Evolutionary conservation across 352 stramenopile species (phyloP).

Genomic region (Phytophthora cryptogea): DNA sequence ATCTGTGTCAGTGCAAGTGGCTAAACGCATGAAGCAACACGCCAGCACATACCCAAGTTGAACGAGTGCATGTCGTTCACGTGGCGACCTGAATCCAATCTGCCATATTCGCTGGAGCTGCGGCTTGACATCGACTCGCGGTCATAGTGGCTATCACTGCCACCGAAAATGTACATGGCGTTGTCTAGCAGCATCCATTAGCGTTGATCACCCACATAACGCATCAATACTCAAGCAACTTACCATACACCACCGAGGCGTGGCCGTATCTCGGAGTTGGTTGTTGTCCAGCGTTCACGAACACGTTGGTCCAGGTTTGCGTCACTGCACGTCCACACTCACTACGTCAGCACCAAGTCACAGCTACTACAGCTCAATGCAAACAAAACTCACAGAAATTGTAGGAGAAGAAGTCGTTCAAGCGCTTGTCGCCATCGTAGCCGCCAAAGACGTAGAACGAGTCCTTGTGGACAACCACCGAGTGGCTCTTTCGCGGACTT

Average conservation of each 20-base stretch:
- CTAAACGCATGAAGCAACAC: background rate
- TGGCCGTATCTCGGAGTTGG: conserved; percentile 96
- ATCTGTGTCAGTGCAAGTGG: background rate
- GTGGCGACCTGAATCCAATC: conserved; percentile 70
- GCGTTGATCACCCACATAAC: background rate
- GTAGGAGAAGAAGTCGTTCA: conserved; percentile 96
- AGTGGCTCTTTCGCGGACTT: conserved; percentile 92
- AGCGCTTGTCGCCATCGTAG: conserved; percentile 91
- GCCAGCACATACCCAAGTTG: conserved; percentile 73
- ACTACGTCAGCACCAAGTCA: background rate
- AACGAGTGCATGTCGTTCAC: conserved; percentile 97
- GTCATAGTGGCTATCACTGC: conserved; percentile 55
- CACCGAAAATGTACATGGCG: conserved; percentile 40
- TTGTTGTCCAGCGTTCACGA: conserved; percentile 77
- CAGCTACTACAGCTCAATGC: background rate
- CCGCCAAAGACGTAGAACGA: conserved; percentile 95
- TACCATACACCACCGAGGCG: conserved; percentile 89
- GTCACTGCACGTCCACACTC: conserved; percentile 47
- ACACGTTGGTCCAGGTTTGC: conserved; percentile 81
- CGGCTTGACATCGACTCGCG: conserved; percentile 67
- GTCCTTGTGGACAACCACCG: conserved; percentile 91
- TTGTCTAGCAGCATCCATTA: conserved; percentile 28
- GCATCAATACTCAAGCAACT: background rate
- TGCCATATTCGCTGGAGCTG: conserved; percentile 94
- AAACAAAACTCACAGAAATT: conserved; percentile 81